Percentiles rank a stretch among this genome's conserved stretches.
Conservation (phyloP, 371 early-diverging fungal species). For the Dichotomocladium elegans region DNA sequence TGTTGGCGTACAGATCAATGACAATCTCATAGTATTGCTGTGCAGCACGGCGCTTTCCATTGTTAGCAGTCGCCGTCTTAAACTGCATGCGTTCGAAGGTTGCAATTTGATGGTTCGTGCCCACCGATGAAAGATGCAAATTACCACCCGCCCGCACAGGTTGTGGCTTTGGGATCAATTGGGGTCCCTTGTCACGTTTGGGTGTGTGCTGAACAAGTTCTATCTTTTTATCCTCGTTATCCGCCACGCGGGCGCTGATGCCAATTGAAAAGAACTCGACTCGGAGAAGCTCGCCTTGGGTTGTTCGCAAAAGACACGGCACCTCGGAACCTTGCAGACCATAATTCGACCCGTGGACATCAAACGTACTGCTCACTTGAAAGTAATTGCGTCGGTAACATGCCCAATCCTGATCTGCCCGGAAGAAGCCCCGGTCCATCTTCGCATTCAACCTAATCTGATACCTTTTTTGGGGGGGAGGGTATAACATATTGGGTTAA, state of each 20-base stretch:
- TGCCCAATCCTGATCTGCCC: conserved; percentile 76
- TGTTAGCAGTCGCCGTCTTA: conserved; percentile 86
- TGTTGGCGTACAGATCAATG: conserved; percentile 58
- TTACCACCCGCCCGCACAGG: conserved; percentile 47
- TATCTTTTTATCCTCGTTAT: conserved; percentile 51
- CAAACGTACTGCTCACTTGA: conserved; percentile 70
- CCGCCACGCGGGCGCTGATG: conserved; percentile 55
- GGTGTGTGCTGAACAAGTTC: conserved; percentile 83
- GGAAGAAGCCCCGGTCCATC: conserved; percentile 74
- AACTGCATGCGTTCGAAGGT: conserved; percentile 87
- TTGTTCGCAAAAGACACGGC: conserved; percentile 36
- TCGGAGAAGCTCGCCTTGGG: conserved; percentile 11
- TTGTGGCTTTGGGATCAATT: conserved; percentile 56
- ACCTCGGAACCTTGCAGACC: conserved; percentile 16
- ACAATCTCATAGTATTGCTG: conserved; percentile 77
- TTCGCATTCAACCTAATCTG: conserved; percentile 57
- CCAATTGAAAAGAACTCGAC: conserved; percentile 54
- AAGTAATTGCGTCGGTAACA: conserved; percentile 90
- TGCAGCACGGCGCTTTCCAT: conserved; percentile 72
- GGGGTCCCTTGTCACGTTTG: conserved; percentile 85
- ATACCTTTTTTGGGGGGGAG: conserved; percentile 25
- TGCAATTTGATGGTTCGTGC: conserved; percentile 36
- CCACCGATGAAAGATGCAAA: conserved; percentile 28
- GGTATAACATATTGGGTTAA: neutral
- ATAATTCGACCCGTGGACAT: conserved; percentile 38